Evolutionary conservation across 164 flowering plant genomes (phyloP), one percentile per base, ranked within the genome.

Genomic region (Piper longum): DNA sequence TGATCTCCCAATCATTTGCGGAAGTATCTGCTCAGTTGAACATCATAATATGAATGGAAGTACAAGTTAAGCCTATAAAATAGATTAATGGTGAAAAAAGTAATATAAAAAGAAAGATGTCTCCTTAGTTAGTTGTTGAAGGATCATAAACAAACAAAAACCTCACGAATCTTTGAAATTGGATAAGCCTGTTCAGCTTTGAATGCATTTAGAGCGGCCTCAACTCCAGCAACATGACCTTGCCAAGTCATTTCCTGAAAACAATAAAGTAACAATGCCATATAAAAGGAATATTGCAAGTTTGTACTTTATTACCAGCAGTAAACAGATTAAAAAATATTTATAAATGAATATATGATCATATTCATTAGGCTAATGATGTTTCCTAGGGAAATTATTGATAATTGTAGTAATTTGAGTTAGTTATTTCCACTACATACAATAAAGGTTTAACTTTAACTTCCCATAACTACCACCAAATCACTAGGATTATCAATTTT

Each of bases 181-280:
- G 97, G 86, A 75, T 71, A 81, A 72, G 97, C 93, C 70, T 77
- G 73, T 5, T 89, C 96, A 65, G 96, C 93, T 77, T 81, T 86
- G 78, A 92, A 89, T 54, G 75, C 73, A 59, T 78, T 79, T 65
- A 83, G 59, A 54, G 98, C 97, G 36, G 81, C 91, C 73, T 81
- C 85, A 71, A 81, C 86, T 67, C 96, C 98, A 65, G 98, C 98
- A 73, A 79, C 70, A 59, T 83, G 72, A 62, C 98, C 98, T 78
- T 92, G 86, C 98, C 98, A 92, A 62, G 60, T 71, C 36, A 85
- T 81, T 69, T 88, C 98, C 98, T 92, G 70, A 56, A 71, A 41
- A 43, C 41, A 2, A 52, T 7, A 8, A 4, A 13, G 5, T 26
- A 2, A 26, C 36, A 26, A 26, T 26, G 36, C 36, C 36, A 26